Conservation (phyloP, 768 basidiomycete genomes). For the Russula olivacea region DNA sequence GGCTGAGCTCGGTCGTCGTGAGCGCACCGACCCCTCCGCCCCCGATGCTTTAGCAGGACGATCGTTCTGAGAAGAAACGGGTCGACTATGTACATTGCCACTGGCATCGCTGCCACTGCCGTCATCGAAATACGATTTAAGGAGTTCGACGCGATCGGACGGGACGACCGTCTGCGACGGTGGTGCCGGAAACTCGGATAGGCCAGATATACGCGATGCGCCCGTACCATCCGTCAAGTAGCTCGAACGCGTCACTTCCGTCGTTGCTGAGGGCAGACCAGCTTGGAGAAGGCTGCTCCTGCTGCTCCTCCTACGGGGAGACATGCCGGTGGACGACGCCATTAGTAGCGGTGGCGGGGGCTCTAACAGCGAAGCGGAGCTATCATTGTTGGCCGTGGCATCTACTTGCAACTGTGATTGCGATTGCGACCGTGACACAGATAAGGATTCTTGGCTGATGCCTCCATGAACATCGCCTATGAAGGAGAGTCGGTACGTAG, state of each 20-base stretch:
- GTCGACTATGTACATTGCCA: not conserved
- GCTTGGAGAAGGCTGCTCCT: slow-evolving; percentile 20
- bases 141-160: slow-evolving; percentile 6
- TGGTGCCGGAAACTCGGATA: slow-evolving; percentile 69
- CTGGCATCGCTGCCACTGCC: not conserved
- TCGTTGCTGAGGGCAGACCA: slow-evolving; percentile 31
- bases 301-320: not conserved
- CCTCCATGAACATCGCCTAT: slow-evolving; percentile 12
- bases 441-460: slow-evolving; percentile 13
- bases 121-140: slow-evolving; percentile 17
- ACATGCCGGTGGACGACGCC: slow-evolving; percentile 7
- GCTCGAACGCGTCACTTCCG: slow-evolving; percentile 41
- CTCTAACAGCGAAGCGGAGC: not conserved
- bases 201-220: slow-evolving; percentile 57
- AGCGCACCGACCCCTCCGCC: not conserved
- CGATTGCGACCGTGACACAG: not conserved
- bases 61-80: not conserved
- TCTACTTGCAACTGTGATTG: not conserved
- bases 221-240: slow-evolving; percentile 53
- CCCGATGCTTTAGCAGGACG: not conserved
- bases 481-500: slow-evolving; percentile 33
- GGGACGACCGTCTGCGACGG: slow-evolving; percentile 34
- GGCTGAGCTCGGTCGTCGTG: not conserved
- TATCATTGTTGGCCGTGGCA: not conserved
- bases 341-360: slow-evolving; percentile 23